Conservation (phyloP, 2,329 filamentous ascomycete species). For the Colletotrichum destructivum region DNA sequence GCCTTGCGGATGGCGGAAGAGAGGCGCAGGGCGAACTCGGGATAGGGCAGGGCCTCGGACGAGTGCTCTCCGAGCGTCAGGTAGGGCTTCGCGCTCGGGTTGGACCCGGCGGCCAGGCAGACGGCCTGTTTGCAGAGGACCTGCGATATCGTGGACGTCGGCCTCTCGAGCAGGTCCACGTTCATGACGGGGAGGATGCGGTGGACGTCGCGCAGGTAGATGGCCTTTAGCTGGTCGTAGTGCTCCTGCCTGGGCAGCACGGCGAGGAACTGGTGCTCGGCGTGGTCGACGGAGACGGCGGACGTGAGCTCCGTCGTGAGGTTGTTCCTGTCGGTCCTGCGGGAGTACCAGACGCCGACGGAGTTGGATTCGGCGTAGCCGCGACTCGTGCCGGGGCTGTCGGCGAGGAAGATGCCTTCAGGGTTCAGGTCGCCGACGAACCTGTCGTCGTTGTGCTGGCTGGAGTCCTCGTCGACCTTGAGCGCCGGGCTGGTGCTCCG, state of each 20-base stretch:
- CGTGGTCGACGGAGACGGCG: constrained; percentile 27
- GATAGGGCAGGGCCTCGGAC: constrained; percentile 27
- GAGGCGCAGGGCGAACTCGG: constrained; percentile 37
- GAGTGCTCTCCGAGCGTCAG: constrained; percentile 37
- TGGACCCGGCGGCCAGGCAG: constrained; percentile 44
- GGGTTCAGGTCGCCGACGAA: constrained; percentile 47
- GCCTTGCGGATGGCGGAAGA: constrained; percentile 39
- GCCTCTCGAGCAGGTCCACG: constrained; percentile 43
- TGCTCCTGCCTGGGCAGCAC: constrained; percentile 26
- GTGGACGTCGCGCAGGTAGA: constrained; percentile 40
- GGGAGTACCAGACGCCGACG: constrained; percentile 42
- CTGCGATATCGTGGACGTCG: constrained; percentile 39
- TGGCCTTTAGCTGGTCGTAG: constrained; percentile 44
- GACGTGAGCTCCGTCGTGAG: constrained; percentile 20
- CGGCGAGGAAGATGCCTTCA: constrained; percentile 46
- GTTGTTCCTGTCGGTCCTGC: neutral
- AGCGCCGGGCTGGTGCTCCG: neutral
- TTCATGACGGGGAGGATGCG: constrained; percentile 45
- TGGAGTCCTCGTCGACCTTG: constrained; percentile 32
- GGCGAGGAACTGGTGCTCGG: constrained; percentile 30
- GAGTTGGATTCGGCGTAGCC: constrained; percentile 37
- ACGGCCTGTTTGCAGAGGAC: constrained; percentile 45
- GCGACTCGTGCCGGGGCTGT: constrained; percentile 34
- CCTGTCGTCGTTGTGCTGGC: constrained; percentile 35
- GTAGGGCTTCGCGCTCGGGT: constrained; percentile 42